Conservation (phyloP, 2,329 filamentous ascomycete species). For the Alternaria angustiovoidea region DNA sequence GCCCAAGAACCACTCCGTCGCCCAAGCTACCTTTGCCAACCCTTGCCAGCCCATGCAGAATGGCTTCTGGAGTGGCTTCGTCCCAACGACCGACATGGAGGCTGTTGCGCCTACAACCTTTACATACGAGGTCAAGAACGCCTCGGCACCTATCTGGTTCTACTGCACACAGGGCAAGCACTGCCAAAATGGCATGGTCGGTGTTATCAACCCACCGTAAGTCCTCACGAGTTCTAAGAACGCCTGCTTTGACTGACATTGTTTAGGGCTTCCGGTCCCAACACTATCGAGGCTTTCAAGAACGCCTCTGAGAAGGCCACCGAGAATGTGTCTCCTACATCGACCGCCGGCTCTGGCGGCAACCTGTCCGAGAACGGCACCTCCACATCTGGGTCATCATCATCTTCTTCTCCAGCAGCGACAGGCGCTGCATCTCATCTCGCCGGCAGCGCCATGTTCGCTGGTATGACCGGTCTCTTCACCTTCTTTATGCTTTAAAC, state of each 20-base stretch:
- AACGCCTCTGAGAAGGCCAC: constrained; percentile 29
- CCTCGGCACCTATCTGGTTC: constrained; percentile 50
- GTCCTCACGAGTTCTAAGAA: constrained; percentile 9
- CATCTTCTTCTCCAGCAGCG: constrained; percentile 18
- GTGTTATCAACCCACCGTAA: constrained; percentile 52
- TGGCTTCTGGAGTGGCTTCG: constrained; percentile 52
- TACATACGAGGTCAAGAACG: constrained; percentile 46
- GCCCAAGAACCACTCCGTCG: constrained; percentile 52
- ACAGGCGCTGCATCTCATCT: constrained; percentile 40
- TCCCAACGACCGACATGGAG: constrained; percentile 36
- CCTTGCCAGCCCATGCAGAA: constrained; percentile 45
- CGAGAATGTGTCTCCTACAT: constrained; percentile 35
- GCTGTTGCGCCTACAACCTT: constrained; percentile 40
- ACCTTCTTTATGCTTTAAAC: constrained; percentile 44
- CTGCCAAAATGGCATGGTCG: constrained; percentile 52
- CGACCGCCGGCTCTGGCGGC: constrained; percentile 36
- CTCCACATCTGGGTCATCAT: constrained; percentile 18
- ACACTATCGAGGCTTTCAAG: constrained; percentile 37
- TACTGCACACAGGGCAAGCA: constrained; percentile 52
- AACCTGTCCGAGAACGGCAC: constrained; percentile 33
- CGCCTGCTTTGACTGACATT: constrained; percentile 18
- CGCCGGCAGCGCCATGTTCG: constrained; percentile 34
- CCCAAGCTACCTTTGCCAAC: constrained; percentile 44
- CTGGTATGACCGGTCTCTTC: constrained; percentile 39
- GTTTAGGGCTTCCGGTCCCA: constrained; percentile 28